Conservation (phyloP, 176 grass and related monocot species). For the Luzula sylvatica region DNA sequence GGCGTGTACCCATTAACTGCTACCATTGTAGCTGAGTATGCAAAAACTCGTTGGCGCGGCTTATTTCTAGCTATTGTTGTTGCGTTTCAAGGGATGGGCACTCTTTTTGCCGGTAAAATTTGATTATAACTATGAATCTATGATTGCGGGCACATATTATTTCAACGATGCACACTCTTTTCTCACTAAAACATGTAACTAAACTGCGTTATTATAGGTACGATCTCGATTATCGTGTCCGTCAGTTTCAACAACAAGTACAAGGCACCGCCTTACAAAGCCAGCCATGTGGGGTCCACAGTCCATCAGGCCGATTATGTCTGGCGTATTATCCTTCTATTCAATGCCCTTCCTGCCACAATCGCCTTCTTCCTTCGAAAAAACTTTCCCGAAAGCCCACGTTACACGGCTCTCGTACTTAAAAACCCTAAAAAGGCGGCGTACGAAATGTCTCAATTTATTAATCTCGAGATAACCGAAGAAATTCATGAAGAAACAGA, state of each 20-base stretch:
- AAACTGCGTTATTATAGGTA: slow-evolving; percentile 39
- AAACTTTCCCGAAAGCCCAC: slow-evolving; percentile 9
- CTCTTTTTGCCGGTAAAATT: background rate
- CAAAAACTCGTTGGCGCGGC: slow-evolving; percentile 53
- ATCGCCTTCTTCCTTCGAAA: slow-evolving; percentile 1
- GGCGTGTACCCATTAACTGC: slow-evolving; percentile 45
- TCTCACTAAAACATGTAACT: too few relatives aligned
- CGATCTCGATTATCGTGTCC: background rate
- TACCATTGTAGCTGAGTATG: slow-evolving; percentile 59
- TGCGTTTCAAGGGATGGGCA: slow-evolving; percentile 33
- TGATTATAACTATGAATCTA: too few relatives aligned
- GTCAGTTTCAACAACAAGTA: background rate
- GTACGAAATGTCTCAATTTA: slow-evolving; percentile 12
- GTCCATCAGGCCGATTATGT: slow-evolving; percentile 16
- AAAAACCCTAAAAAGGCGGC: slow-evolving; percentile 1
- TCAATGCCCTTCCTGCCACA: background rate
- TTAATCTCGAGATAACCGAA: background rate
- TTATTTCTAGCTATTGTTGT: slow-evolving; percentile 67
- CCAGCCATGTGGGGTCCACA: slow-evolving; percentile 4
- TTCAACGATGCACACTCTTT: too few relatives aligned
- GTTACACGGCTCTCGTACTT: slow-evolving; percentile 17
- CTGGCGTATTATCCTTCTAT: slow-evolving; percentile 16
- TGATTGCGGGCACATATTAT: too few relatives aligned
- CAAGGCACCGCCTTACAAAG: slow-evolving; percentile 1
- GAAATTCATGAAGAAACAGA: background rate